phyloP scores from a whole-genome alignment of 1,284 basidiomycete species.

The Taiwanofungus camphoratus region DNA sequence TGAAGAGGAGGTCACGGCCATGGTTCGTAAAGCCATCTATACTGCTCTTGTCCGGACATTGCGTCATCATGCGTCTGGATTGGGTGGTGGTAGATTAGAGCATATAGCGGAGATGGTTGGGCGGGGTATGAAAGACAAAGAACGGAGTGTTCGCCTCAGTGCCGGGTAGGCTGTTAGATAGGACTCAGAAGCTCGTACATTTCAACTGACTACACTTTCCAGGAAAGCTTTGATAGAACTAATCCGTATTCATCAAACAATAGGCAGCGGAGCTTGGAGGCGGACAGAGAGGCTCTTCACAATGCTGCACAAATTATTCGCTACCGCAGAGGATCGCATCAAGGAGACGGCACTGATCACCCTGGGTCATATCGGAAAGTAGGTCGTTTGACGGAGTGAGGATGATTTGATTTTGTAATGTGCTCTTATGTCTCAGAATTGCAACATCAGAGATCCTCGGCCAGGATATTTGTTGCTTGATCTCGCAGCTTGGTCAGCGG shows the following conservation, averaged over 20 bases:
- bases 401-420: not conserved
- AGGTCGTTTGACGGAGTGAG: constrained; percentile 22
- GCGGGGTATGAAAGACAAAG: constrained; percentile 43
- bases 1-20: constrained; percentile 36
- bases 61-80: constrained; percentile 39
- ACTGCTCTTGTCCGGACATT: constrained; percentile 39
- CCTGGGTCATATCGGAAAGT: constrained; percentile 62
- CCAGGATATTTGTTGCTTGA: constrained; percentile 56
- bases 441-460: constrained; percentile 49
- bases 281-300: constrained; percentile 41
- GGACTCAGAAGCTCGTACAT: not conserved
- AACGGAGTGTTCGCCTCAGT: constrained; percentile 55
- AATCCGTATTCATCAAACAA: constrained; percentile 34
- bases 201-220: not conserved
- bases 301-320: constrained; percentile 43
- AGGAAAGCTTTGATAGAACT: constrained; percentile 49
- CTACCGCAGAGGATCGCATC: constrained; percentile 36
- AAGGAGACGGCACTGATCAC: constrained; percentile 60
- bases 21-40: constrained; percentile 42
- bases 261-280: constrained; percentile 22
- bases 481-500: constrained; percentile 62
- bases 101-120: constrained; percentile 35
- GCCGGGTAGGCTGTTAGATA: constrained; percentile 50
- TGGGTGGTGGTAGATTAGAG: constrained; percentile 32
- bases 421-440: constrained; percentile 32